These are phyloP conservation scores for Scheffersomyces coipomensis DNA, from an alignment of 805 yeast species.

Conservation along the genomic window DNA sequence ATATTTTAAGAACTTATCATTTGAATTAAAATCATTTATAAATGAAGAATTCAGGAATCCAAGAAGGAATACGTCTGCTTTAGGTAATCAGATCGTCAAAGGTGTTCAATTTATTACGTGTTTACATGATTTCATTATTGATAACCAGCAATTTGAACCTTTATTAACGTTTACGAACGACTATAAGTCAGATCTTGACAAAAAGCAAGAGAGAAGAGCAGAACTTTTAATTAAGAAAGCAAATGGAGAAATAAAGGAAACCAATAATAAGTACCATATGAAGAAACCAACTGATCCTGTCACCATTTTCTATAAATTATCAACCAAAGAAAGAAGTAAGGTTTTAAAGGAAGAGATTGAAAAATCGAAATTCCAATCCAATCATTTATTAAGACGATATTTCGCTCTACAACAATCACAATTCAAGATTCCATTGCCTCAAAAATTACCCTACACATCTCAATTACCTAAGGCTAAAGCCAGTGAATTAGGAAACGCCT, in stretches of 20 bases:
- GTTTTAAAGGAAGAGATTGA: slow-evolving; percentile 11
- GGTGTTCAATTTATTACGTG: too few species aligned
- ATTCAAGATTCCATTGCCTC: slow-evolving; percentile 30
- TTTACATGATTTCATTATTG: too few species aligned
- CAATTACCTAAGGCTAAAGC: background rate
- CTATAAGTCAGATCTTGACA: background rate
- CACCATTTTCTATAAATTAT: slow-evolving; percentile 2
- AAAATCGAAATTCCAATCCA: slow-evolving; percentile 8
- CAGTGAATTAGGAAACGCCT: slow-evolving; percentile 1
- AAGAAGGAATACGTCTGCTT: too few species aligned
- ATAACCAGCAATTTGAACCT: background rate
- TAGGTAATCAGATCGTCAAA: too few species aligned
- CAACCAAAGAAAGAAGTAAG: slow-evolving; percentile 6
- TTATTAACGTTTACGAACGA: background rate
- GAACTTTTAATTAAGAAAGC: background rate
- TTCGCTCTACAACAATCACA: slow-evolving; percentile 25
- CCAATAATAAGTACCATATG: background rate
- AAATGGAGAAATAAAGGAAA: background rate
- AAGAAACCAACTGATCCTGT: slow-evolving; percentile 9
- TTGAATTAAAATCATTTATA: background rate
- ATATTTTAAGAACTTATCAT: slow-evolving; percentile 1
- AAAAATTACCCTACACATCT: slow-evolving; percentile 21
- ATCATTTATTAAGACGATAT: slow-evolving; percentile 22
- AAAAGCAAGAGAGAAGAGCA: background rate
- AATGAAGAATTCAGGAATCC: background rate